Base-by-base conservation (phyloP, 768 basidiomycete species). In the Termitomyces sp. region DNA sequence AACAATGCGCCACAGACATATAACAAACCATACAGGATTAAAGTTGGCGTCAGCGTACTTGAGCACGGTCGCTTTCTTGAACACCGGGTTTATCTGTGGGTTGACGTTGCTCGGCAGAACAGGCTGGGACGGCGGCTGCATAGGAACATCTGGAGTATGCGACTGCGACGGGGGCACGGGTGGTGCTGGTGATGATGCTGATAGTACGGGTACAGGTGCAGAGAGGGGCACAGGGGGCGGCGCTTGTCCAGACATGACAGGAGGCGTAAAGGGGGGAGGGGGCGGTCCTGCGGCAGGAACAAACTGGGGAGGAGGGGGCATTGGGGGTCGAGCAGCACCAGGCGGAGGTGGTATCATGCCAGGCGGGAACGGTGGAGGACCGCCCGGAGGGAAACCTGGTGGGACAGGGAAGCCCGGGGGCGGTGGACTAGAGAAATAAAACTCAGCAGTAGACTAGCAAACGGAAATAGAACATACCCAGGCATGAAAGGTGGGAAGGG, bases 21-120 rank as follows among this genome's bases (percentile, higher is more conserved):
- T 48, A 40, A 8, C 3, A 0, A 12, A 79, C 86, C 86, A 49
- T 66, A 92, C 92, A 4, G 91, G 88, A 60, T 84, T 86, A 71
- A 91, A 92, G 68, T 93, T 92, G 0, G 92, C 75, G 67, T 94
- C 89, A 14, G 76, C 70, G 72, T 87, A 91, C 71, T 92, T 89
- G 48, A 94, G 77, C 25, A 81, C 80, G 1, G 90, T 91, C 14
- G 80, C 76, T 71, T 92, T 91, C 79, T 92, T 94, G 68, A 91
- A 85, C 2, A 84, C 79, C 12, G 88, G 83, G 67, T 90, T 88
- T 14, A 81, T 85, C 75, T 92, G 89, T 20, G 79, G 76, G 43
- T 85, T 72, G 5, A 79, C 73, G 9, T 83, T 79, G 67, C 86
- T 81, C 1, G 89, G 90, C 43, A 91, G 73, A 3, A 71, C 76